Evolutionary conservation across 2,329 filamentous ascomycete species (phyloP), one percentile per base, ranked within the genome.

Genomic region (Aspergillus unguis): DNA sequence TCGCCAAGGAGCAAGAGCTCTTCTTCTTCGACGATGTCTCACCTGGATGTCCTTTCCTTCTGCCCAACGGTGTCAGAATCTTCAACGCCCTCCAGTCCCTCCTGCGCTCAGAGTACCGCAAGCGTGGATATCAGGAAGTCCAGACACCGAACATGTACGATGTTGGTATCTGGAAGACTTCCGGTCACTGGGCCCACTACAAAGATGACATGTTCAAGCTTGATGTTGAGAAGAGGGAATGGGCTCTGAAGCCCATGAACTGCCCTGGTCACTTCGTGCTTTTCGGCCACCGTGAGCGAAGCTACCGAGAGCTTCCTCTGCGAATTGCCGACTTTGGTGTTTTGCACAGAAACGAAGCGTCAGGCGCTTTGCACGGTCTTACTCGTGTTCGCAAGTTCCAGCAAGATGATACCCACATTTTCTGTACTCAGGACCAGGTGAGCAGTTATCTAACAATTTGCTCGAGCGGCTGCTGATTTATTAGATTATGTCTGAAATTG

Each of bases 71-170:
- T 58, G 89, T 90, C 66, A 87, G 90, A 64, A 95, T 97, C 66
- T 95, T 95, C 80, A 96, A 96, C 70, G 86, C 90, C 27, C 78
- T 99, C 7, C 85, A 91, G 71, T 80, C 83, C 17, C 90, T 94
- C 68, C 80, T 99, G 58, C 85, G 88, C 58, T 81, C 87, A 44
- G 87, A 97, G 71, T 99, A 97, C 78, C 91, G 89, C 80, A 90
- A 88, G 70, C 88, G 94, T 58, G 91, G 88, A 43, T 99, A 97
- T 71, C 85, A 92, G 65, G 94, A 99, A 73, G 94, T 99, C 57
- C 90, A 92, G 69, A 90, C 92, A 3, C 94, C 94, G 46, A 97
- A 94, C 76, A 95, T 99, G 87, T 99, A 87, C 79, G 95, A 96
- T 68, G 85, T 90, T 9, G 83, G 90, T 5, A 77, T 97, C 10